phyloP scores from a whole-genome alignment of 805 yeast species.

The Zygosaccharomyces kombuchaensis region DNA sequence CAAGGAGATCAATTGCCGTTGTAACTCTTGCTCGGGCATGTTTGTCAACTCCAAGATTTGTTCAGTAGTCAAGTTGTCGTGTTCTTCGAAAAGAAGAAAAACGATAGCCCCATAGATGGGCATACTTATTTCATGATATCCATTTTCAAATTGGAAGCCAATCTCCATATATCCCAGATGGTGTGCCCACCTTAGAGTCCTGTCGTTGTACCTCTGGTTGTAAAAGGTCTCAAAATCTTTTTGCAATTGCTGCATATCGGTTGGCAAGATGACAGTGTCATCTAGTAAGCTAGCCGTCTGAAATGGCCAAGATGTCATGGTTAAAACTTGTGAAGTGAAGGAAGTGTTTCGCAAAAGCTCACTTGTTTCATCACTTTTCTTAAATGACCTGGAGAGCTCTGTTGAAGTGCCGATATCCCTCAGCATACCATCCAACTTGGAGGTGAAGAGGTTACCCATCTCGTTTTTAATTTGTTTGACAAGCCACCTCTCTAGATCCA shows the following conservation, averaged over 20 bases:
- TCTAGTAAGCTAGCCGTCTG: slow-evolving; percentile 28
- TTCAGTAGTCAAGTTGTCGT: slow-evolving; percentile 47
- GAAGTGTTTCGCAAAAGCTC: slow-evolving; percentile 30
- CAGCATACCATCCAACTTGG: slow-evolving; percentile 82
- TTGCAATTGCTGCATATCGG: slow-evolving; percentile 40
- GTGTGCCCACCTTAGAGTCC: slow-evolving; percentile 73
- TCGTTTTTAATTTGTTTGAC: slow-evolving; percentile 67
- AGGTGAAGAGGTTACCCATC: slow-evolving; percentile 73
- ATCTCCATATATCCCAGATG: slow-evolving; percentile 80
- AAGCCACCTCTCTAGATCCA: slow-evolving; percentile 65
- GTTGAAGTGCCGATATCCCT: slow-evolving; percentile 64
- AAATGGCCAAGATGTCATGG: slow-evolving; percentile 67
- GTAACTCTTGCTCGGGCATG: slow-evolving; percentile 69
- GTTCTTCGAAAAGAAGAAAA: slow-evolving; percentile 65
- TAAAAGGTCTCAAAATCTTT: slow-evolving; percentile 51
- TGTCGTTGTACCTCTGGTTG: slow-evolving; percentile 47
- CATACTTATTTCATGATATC: slow-evolving; percentile 73
- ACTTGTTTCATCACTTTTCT: slow-evolving; percentile 11
- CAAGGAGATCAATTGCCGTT: slow-evolving; percentile 75
- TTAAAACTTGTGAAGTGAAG: slow-evolving; percentile 50
- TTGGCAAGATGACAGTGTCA: slow-evolving; percentile 41
- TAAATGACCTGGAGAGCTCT: slow-evolving; percentile 30
- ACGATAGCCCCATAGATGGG: slow-evolving; percentile 79
- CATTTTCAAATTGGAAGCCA: slow-evolving; percentile 60
- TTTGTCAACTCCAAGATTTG: slow-evolving; percentile 63